Evolutionary conservation across 106 monocot genomes (phyloP).

Genomic region (Hemerocallis citrina): DNA sequence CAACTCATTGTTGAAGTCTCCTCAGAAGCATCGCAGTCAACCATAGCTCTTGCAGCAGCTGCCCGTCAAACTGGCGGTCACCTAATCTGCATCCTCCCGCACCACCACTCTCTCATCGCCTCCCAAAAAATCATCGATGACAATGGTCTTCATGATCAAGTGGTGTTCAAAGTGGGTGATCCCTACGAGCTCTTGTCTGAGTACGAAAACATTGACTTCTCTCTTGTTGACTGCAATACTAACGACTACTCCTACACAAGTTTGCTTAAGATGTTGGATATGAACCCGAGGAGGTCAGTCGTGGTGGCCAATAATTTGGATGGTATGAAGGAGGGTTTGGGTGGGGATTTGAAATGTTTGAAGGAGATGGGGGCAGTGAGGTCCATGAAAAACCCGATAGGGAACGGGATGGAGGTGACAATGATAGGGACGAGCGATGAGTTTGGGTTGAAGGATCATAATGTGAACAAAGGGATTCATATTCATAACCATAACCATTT

Average conservation of each 20-base stretch:
- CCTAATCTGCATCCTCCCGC: conserved; percentile 40
- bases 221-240: conserved; percentile 37
- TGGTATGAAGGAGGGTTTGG: conserved; percentile 22
- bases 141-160: conserved; percentile 31
- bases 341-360: neutral
- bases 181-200: conserved; percentile 28
- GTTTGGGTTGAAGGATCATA: neutral
- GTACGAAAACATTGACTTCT: conserved; percentile 48
- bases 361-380: conserved; percentile 11
- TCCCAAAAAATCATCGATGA: conserved; percentile 29
- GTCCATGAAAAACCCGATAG: conserved; percentile 38
- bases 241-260: conserved; percentile 18
- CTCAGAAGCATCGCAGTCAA: conserved; percentile 35
- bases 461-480: too few species aligned
- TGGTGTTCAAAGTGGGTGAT: conserved; percentile 43
- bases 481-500: neutral
- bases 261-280: conserved; percentile 26
- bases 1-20: conserved; percentile 41
- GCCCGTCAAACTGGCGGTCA: conserved; percentile 42
- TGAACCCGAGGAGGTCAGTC: conserved; percentile 30
- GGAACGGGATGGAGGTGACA: conserved; percentile 48
- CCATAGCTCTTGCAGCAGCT: conserved; percentile 35
- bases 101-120: conserved; percentile 12
- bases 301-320: conserved; percentile 36
- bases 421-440: conserved; percentile 30